Base-by-base conservation (phyloP, 2,329 filamentous ascomycete species). In the Penicillium sp. region DNA sequence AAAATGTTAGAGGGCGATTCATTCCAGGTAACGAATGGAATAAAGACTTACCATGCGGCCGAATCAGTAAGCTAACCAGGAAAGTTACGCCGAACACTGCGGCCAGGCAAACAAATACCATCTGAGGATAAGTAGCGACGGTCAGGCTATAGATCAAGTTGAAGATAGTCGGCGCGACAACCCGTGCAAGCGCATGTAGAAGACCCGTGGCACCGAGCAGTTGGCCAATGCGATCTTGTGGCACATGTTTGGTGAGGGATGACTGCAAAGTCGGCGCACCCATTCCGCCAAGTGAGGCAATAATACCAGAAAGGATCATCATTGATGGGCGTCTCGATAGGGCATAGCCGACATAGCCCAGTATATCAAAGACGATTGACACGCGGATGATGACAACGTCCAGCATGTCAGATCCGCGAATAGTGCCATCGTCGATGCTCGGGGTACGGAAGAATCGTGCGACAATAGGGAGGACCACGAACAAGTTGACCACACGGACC, bases 121-220 rank as follows among this genome's bases (percentile, higher is more conserved):
- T 83, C 68, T 93, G 89, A 0, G 89, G 83, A 57, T 87, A 92
- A 1, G 73, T 82, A 18, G 79, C 82, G 1, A 96, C 88, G 0
- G 93, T 97, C 2, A 79, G 75, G 12, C 86, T 87, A 66, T 95
- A 98, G 8, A 97, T 81, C 4, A 88, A 81, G 63, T 93, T 95
- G 71, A 96, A 95, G 1, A 92, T 65, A 0, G 89, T 79, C 0
- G 93, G 93, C 0, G 87, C 84, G 10, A 95, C 67, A 2, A 97
- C 83, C 53, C 90, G 78, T 3, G 88, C 82, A 31, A 95, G 72
- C 1, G 89, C 87, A 70, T 97, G 92, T 50, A 97, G 72, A 53
- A 97, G 75, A 0, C 92, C 93, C 13, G 86, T 86, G 1, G 90
- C 91, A 20, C 93, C 93, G 0, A 98, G 79, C n/a, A 97, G 75